Evolutionary conservation across 768 basidiomycete genomes (phyloP), one percentile per base, ranked within the genome.

Genomic region (Russula abietina): DNA sequence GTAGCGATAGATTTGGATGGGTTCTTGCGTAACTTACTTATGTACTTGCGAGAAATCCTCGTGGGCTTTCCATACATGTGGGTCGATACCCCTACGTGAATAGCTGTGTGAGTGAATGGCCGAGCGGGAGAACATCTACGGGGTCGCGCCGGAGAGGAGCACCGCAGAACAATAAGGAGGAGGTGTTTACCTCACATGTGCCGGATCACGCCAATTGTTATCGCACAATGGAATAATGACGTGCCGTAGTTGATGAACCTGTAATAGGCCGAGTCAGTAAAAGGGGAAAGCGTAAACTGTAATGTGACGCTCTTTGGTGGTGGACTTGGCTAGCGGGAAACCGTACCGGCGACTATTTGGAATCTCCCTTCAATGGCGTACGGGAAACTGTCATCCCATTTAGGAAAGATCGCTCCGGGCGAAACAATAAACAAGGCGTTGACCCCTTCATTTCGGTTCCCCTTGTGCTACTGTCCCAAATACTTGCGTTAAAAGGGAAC

Each of bases 131-230:
- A 54, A 59, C 28, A 16, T 22, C 30, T 39, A 46, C 45, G 32
- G 26, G 19, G 22, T 22, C 17, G 19, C 36, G 53, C 54, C 62
- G 36, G 33, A 58, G n/a, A 43, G 49, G 52, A 36, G 55, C 43
- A 66, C 28, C 38, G 57, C 12, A 65, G 38, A 58, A 66, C 65
- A 66, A 66, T 66, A 66, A 66, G 61, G 45, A 38, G 59, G 65
- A 59, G 64, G 65, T 4, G 48, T 58, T 63, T 64, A 64, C 57
- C 51, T 59, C 65, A 64, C 56, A 65, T 24, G 53, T 43, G 62
- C 65, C 53, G 10, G 55, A 46, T 22, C 24, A 39, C 24, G n/a
- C 46, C 48, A 66, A 66, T 66, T 66, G 65, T 66, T 64, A 36
- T 64, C 30, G 55, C 33, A 39, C 48, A 33, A 57, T 61, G 64